A percentile compares a stretch with the other conserved stretches of the same genome.
These are phyloP conservation scores for Sordaria brevicollis DNA, from an alignment of 495 filamentous ascomycete genomes.

Conservation along the genomic window DNA sequence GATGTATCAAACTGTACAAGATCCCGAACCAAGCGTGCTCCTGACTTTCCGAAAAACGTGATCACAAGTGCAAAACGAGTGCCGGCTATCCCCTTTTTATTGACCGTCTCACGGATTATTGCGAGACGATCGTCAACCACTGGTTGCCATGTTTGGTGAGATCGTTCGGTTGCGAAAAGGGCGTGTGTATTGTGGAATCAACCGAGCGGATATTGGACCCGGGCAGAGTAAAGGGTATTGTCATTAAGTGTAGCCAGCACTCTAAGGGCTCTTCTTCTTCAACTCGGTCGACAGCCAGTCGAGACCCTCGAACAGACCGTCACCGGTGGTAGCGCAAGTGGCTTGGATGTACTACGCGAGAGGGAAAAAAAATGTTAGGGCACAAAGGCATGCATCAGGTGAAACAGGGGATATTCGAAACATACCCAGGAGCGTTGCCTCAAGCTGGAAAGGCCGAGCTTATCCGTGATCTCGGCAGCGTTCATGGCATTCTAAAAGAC, in stretches of 20 bases:
- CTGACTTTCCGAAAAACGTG: slow-evolving; percentile 37
- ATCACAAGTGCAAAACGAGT: slow-evolving; percentile 25
- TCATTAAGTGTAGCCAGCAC: slow-evolving; percentile 9
- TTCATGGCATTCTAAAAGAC: slow-evolving; percentile 88
- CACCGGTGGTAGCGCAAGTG: slow-evolving; percentile 96
- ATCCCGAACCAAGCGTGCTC: slow-evolving; percentile 36
- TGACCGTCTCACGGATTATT: slow-evolving; percentile 19
- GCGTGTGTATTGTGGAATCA: slow-evolving; percentile 33
- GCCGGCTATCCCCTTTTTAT: slow-evolving; percentile 13
- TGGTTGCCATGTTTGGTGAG: slow-evolving; percentile 30
- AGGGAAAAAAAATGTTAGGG: slow-evolving; percentile 13
- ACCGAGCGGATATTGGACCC: slow-evolving; percentile 32
- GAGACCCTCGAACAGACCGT: slow-evolving; percentile 99
- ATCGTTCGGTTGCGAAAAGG: slow-evolving; percentile 35
- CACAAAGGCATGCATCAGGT: background rate
- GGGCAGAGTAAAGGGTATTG: slow-evolving; percentile 19
- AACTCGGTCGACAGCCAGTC: slow-evolving; percentile 97
- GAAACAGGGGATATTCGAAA: slow-evolving; percentile 11
- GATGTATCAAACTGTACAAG: slow-evolving; percentile 42
- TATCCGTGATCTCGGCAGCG: slow-evolving; percentile 98
- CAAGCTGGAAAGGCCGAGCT: slow-evolving; percentile 97
- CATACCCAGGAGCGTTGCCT: slow-evolving; percentile 97
- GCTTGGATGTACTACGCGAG: slow-evolving; percentile 89
- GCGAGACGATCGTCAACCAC: slow-evolving; percentile 29
- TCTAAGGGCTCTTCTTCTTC: slow-evolving; percentile 79